Base-by-base conservation (phyloP, 805 yeast species). In the Spathaspora girioi region DNA sequence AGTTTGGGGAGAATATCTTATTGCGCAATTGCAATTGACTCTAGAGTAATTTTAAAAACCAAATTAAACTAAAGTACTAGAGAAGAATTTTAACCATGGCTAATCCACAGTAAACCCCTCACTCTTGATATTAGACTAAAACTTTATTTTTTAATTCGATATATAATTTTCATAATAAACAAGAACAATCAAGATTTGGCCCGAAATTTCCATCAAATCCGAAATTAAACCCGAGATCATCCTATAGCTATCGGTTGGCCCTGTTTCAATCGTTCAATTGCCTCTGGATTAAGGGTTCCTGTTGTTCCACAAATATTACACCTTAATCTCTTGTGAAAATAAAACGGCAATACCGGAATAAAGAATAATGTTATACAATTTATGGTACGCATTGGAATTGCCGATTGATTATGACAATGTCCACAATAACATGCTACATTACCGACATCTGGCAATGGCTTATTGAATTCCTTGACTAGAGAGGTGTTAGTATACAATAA, bases 321-420 rank as follows among this genome's bases (percentile, higher is more conserved):
- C 47, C 69, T 76, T 45, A 80, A 58, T 52, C 80, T 75, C 58
- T 79, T 81, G 17, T 78, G 73, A 71, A 76, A 77, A 59, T 73
- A 78, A 42, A 81, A 63, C 2, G 86, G 86, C 3, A 81, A 56
- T 12, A 81, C 58, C 1, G 86, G 86, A 27, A 81, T 66, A 57
- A 79, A 81, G 70, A 80, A 81, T 9, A 81, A 48, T 0, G 83
- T 71, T 38, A 83, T 71, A 60, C 81, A 78, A 57, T 81, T 80
- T 55, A 75, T 76, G 45, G 82, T 69, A 54, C 81, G 76, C 9
- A 80, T 68, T 0, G 85, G 81, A 48, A 67, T 63, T 3, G 81
- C 87, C 26, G 80, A 69, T 51, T 71, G 70, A 60, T 83, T 83
- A 58, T 81, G 84, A 56, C 88, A 83, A 53, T 79, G 75, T 17